phyloP scores from a whole-genome alignment of 1,139 yeast genomes.

The Lodderomyces orthopsilosis region DNA sequence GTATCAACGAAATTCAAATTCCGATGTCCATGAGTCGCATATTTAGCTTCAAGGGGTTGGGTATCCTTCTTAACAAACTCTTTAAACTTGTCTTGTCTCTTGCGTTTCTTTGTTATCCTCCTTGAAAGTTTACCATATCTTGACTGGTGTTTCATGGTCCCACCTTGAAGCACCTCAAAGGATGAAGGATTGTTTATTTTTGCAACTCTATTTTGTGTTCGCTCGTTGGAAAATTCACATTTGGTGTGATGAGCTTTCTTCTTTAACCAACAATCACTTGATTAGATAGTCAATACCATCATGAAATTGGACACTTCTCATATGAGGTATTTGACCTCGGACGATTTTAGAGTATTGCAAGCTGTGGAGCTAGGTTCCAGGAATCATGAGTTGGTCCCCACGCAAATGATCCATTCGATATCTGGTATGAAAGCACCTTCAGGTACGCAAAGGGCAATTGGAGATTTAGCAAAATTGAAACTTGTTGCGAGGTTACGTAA shows the following conservation, averaged over 20 bases:
- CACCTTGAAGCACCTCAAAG: no score
- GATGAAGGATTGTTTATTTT: neutral
- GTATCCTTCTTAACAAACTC: neutral
- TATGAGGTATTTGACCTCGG: constrained; percentile 87
- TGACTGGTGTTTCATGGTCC: neutral
- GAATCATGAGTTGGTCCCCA: constrained; percentile 94
- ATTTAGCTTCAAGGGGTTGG: constrained; percentile 4
- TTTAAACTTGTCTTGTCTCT: neutral
- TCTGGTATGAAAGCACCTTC: constrained; percentile 77
- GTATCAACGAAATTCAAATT: constrained; percentile 17
- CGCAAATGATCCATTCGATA: constrained; percentile 72
- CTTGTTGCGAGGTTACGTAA: constrained; percentile 76
- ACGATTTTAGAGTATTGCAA: constrained; percentile 84
- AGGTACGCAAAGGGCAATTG: constrained; percentile 74
- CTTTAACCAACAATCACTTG: neutral
- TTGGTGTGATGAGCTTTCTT: constrained; percentile 1
- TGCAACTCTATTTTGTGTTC: neutral
- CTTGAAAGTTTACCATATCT: neutral
- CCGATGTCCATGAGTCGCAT: constrained; percentile 8
- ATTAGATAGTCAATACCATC: neutral
- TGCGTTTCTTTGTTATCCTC: neutral
- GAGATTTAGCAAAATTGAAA: constrained; percentile 83
- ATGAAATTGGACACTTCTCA: constrained; percentile 93
- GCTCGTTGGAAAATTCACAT: neutral
- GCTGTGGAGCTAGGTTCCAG: constrained; percentile 90